Conservation (phyloP, 768 basidiomycete species). For the Coprinopsis sp. region DNA sequence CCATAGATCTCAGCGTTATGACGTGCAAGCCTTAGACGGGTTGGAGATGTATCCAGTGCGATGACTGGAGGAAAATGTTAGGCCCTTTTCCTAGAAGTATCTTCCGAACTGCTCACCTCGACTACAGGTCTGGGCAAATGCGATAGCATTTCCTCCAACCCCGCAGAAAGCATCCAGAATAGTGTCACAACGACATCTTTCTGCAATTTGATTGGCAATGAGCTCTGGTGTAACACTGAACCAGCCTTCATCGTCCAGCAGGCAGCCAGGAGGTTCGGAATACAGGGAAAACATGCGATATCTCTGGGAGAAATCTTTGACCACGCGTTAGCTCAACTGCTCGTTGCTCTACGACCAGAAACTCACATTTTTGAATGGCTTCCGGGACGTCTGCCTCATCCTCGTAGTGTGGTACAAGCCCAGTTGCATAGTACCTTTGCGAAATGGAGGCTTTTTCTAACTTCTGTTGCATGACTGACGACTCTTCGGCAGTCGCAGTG, state of each 20-base stretch:
- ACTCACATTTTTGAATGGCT: slow-evolving; percentile 80
- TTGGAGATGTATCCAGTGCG: slow-evolving; percentile 82
- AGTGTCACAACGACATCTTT: slow-evolving; percentile 80
- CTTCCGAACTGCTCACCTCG: slow-evolving; percentile 54
- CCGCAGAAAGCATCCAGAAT: slow-evolving; percentile 96
- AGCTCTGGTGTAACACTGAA: slow-evolving; percentile 93
- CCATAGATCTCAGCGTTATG: slow-evolving; percentile 95
- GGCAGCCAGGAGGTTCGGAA: slow-evolving; percentile 62
- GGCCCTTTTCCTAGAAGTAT: background rate
- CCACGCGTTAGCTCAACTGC: slow-evolving; percentile 1
- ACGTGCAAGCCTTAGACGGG: slow-evolving; percentile 82
- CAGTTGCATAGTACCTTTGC: slow-evolving; percentile 60
- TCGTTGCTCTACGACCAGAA: background rate
- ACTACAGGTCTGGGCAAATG: slow-evolving; percentile 94
- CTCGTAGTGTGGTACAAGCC: slow-evolving; percentile 69
- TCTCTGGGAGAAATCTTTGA: slow-evolving; percentile 81
- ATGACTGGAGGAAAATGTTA: slow-evolving; percentile 61
- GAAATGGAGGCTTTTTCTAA: background rate
- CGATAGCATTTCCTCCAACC: slow-evolving; percentile 96
- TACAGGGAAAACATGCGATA: slow-evolving; percentile 78
- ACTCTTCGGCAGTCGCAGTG: background rate
- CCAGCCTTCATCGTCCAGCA: slow-evolving; percentile 96
- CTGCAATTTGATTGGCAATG: slow-evolving; percentile 90
- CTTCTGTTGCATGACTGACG: no score
- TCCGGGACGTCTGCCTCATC: slow-evolving; percentile 64